Evolutionary conservation across 306 rosid genomes (phyloP).

Genomic region (Sicyos baderoa): DNA sequence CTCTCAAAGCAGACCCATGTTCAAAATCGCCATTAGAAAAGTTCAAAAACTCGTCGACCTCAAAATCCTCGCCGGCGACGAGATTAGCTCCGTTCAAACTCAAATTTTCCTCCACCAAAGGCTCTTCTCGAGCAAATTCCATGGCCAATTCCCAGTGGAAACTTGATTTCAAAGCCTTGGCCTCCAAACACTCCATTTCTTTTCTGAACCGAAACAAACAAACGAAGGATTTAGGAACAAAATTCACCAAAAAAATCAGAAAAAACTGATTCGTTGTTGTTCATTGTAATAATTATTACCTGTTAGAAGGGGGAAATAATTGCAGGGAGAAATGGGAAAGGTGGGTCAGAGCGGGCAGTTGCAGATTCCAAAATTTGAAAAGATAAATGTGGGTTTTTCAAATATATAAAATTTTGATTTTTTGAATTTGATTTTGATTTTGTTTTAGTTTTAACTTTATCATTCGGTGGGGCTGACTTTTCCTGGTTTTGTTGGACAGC

Average conservation of each 20-base stretch:
- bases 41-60: conserved; percentile 68
- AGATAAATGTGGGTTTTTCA: background rate
- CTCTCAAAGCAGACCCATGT: conserved; percentile 23
- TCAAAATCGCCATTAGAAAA: conserved; percentile 53
- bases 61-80: conserved; percentile 58
- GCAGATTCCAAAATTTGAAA: conserved; percentile 11
- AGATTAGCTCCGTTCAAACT: conserved; percentile 29
- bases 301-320: background rate
- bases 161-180: conserved; percentile 69
- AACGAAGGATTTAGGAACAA: background rate
- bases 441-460: background rate
- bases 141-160: conserved; percentile 40
- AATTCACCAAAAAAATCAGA: background rate
- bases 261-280: background rate
- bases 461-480: conserved; percentile 24
- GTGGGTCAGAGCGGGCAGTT: conserved; percentile 25
- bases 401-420: background rate
- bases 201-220: conserved; percentile 18
- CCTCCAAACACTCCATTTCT: conserved; percentile 56
- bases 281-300: background rate
- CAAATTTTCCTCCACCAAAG: conserved; percentile 34
- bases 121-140: conserved; percentile 32
- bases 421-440: background rate
- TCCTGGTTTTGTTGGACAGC: background rate
- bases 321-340: conserved; percentile 14